These are phyloP conservation scores for Didymella lethalis DNA, from an alignment of 2,329 filamentous ascomycete genomes.

Conservation along the genomic window DNA sequence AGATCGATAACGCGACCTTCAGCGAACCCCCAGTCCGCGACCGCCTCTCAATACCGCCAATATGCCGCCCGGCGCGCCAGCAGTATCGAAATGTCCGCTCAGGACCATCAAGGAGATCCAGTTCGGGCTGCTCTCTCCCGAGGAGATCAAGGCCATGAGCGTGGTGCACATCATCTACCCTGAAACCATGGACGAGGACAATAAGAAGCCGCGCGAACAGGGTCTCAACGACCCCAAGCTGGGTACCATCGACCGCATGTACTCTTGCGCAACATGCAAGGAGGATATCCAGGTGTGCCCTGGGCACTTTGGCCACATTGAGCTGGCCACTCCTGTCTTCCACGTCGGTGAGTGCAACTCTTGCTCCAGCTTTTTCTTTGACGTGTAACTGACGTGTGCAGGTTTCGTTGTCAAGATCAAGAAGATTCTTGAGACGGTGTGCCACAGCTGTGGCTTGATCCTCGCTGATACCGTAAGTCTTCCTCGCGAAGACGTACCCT, in stretches of 20 bases:
- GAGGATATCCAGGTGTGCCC: slow-evolving; percentile 96
- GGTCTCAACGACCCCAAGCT: slow-evolving; percentile 96
- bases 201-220: slow-evolving; percentile 86
- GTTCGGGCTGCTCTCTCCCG: slow-evolving; percentile 95
- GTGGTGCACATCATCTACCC: slow-evolving; percentile 95
- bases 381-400: slow-evolving; percentile 41
- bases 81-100: slow-evolving; percentile 73
- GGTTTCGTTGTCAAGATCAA: slow-evolving; percentile 99
- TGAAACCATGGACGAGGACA: slow-evolving; percentile 99
- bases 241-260: slow-evolving; percentile 93
- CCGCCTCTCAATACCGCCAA: slow-evolving; percentile 33
- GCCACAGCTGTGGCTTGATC: slow-evolving; percentile 98
- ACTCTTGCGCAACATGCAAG: slow-evolving; percentile 94
- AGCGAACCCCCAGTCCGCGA: slow-evolving; percentile 18
- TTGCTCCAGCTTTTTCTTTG: slow-evolving; percentile 26
- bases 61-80: slow-evolving; percentile 91
- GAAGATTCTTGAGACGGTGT: slow-evolving; percentile 98
- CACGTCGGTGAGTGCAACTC: slow-evolving; percentile 69
- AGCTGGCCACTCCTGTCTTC: slow-evolving; percentile 94
- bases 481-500: slow-evolving; percentile 63
- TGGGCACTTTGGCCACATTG: slow-evolving; percentile 98
- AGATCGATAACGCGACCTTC: slow-evolving; percentile 29
- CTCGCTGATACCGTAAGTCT: slow-evolving; percentile 97
- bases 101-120: slow-evolving; percentile 99
- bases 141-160: slow-evolving; percentile 99